Conservation (phyloP, 2,329 filamentous ascomycete species). For the Penicillium crustosum region DNA sequence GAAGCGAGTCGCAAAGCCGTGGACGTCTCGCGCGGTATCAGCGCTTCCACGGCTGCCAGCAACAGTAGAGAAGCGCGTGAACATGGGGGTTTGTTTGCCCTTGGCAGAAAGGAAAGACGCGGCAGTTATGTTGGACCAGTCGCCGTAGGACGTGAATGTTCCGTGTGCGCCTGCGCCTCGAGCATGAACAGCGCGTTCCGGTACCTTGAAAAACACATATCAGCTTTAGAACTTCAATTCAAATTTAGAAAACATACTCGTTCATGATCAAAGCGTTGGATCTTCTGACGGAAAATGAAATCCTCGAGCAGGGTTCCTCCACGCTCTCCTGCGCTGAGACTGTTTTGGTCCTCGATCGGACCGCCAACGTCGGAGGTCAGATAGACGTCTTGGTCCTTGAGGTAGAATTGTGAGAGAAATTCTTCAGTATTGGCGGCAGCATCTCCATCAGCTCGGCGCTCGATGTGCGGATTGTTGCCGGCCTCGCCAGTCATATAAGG, state of each 20-base stretch:
- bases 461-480: slow-evolving; percentile 11
- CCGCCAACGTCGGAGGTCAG: slow-evolving; percentile 68
- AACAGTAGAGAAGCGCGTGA: slow-evolving; percentile 74
- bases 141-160: slow-evolving; percentile 65
- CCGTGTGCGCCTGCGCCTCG: slow-evolving; percentile 68
- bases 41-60: slow-evolving; percentile 67
- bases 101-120: slow-evolving; percentile 61
- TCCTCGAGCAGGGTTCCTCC: slow-evolving; percentile 71
- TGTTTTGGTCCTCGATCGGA: slow-evolving; percentile 66
- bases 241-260: slow-evolving; percentile 48
- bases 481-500: slow-evolving; percentile 43
- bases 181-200: slow-evolving; percentile 68
- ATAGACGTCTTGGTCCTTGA: slow-evolving; percentile 56
- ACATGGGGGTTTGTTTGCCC: slow-evolving; percentile 64
- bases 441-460: slow-evolving; percentile 28
- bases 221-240: background rate
- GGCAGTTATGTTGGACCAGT: slow-evolving; percentile 67
- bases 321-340: slow-evolving; percentile 64
- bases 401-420: slow-evolving; percentile 46
- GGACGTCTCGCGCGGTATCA: slow-evolving; percentile 70
- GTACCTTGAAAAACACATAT: slow-evolving; percentile 44
- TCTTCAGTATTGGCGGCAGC: slow-evolving; percentile 37
- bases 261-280: slow-evolving; percentile 70
- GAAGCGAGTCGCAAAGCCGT: slow-evolving; percentile 68
- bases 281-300: slow-evolving; percentile 71